These are phyloP conservation scores for Cerioporus squamosus DNA, from an alignment of 1,284 basidiomycete genomes.

Conservation along the genomic window DNA sequence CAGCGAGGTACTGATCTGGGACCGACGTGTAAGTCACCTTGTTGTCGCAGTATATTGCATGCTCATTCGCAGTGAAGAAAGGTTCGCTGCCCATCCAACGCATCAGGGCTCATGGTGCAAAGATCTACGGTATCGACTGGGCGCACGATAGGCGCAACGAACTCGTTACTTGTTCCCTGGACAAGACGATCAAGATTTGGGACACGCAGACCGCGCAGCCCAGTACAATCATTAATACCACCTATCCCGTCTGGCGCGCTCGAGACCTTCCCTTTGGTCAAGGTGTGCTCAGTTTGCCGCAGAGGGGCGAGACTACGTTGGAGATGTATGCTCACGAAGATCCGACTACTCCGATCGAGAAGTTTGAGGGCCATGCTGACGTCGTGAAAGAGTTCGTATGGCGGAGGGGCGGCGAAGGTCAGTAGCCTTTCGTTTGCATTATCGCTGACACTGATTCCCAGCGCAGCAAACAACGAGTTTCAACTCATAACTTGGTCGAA, in stretches of 20 bases:
- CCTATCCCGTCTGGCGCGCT: slow-evolving; percentile 94
- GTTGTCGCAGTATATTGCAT: not conserved
- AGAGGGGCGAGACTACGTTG: slow-evolving; percentile 84
- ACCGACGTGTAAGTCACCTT: slow-evolving; percentile 68
- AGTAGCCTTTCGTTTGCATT: slow-evolving; percentile 21
- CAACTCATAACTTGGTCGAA: slow-evolving; percentile 98
- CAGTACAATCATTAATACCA: slow-evolving; percentile 68
- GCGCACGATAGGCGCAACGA: slow-evolving; percentile 74
- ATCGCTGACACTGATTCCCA: not conserved
- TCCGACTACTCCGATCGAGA: slow-evolving; percentile 61
- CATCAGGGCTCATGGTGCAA: slow-evolving; percentile 82
- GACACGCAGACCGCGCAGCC: slow-evolving; percentile 52
- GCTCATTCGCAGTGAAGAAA: slow-evolving; percentile 60
- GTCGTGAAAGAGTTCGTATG: slow-evolving; percentile 99
- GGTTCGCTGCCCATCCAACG: slow-evolving; percentile 82
- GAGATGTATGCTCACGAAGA: slow-evolving; percentile 79
- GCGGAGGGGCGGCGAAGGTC: slow-evolving; percentile 70
- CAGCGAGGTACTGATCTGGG: slow-evolving; percentile 86
- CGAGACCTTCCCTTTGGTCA: slow-evolving; percentile 91
- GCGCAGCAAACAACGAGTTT: slow-evolving; percentile 71
- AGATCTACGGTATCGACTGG: slow-evolving; percentile 98
- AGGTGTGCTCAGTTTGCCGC: slow-evolving; percentile 89
- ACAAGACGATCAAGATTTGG: slow-evolving; percentile 92
- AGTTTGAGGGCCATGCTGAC: slow-evolving; percentile 89
- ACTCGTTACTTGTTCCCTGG: slow-evolving; percentile 90